Base-by-base conservation (phyloP, 495 filamentous ascomycete genomes). In the Hamigera avellanea region DNA sequence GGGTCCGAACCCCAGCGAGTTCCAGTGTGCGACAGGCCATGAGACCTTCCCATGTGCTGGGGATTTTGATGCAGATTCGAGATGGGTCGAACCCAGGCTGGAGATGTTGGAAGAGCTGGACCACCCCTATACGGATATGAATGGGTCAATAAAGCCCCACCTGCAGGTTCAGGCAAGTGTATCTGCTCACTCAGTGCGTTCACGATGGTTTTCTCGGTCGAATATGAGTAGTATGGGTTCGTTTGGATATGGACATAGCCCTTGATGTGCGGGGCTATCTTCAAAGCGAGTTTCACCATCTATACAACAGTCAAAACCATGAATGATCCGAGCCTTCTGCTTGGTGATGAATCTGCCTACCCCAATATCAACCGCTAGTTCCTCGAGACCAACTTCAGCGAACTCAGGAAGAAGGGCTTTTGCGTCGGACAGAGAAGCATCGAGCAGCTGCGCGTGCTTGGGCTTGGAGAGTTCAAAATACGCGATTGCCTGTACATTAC, bases 41-140 rank as follows among this genome's bases (percentile, higher is more conserved):
- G 14, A 80, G 51, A 3, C 78, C 78, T 48, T 80, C 73, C 69
- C 73, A 78, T 5, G 75, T 81, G 16, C 66, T 58, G 1, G 73
- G 73, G 33, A 81, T 67, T 39, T 80, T 81, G 59, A 80, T 72
- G 32, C 67, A 76, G 28, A 81, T 55, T 39, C 72, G 62, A 5
- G 53, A 49, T n/a, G 45, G 34, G 19, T 71, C 56, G 42, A 76
- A 70, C 3, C 35, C 39, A 0, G 70, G 67, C 12, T 66, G 57
- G 6, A 80, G 45, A 26, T 62, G 50, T 19, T 58, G 49, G 50
- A 73, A 69, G 37, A 72, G 47, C 8, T 57, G 41, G 6, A 72
- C 49, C 18, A 75, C 64, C 29, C 72, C 72, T 74, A n/a, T n/a
- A 44, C 21, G 26, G 0, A 26, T 8, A 18, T 29, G n/a, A n/a